phyloP scores from a whole-genome alignment of 2,329 filamentous ascomycete species.

The Onygenales sp. region DNA sequence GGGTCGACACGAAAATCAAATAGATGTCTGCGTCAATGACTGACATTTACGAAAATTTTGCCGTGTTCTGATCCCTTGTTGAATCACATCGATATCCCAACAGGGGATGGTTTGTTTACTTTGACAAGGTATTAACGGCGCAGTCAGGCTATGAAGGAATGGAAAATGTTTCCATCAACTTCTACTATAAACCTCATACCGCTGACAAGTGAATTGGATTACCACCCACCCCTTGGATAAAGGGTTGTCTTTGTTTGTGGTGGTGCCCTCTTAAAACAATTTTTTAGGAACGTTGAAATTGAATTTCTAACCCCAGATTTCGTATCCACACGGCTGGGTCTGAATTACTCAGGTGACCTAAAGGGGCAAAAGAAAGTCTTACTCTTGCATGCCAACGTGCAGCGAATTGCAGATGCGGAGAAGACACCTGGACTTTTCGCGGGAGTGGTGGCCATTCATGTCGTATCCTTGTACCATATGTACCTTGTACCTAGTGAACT shows the following conservation, averaged over 20 bases:
- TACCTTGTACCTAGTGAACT: background rate
- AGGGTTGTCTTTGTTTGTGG: background rate
- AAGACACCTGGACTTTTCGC: background rate
- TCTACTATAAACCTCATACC: background rate
- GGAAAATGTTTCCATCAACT: background rate
- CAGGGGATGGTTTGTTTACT: background rate
- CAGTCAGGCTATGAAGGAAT: background rate
- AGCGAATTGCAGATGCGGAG: slow-evolving; percentile 9
- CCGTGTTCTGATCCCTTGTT: background rate
- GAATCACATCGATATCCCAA: background rate
- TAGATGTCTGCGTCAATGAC: background rate
- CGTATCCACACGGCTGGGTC: slow-evolving; percentile 27
- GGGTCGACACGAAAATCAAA: background rate
- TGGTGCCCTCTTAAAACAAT: background rate
- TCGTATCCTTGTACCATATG: slow-evolving; percentile 1
- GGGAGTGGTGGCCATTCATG: slow-evolving; percentile 2
- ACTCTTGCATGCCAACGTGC: slow-evolving; percentile 6
- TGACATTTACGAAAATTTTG: background rate
- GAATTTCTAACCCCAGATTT: slow-evolving; percentile 28
- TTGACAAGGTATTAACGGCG: slow-evolving; percentile 1
- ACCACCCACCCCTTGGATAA: background rate
- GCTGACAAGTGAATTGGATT: background rate
- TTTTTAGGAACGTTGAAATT: slow-evolving; percentile 28
- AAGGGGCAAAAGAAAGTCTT: slow-evolving; percentile 6
- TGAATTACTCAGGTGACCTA: slow-evolving; percentile 29